Conservation (phyloP, 768 basidiomycete genomes). For the Astraeus odoratus region DNA sequence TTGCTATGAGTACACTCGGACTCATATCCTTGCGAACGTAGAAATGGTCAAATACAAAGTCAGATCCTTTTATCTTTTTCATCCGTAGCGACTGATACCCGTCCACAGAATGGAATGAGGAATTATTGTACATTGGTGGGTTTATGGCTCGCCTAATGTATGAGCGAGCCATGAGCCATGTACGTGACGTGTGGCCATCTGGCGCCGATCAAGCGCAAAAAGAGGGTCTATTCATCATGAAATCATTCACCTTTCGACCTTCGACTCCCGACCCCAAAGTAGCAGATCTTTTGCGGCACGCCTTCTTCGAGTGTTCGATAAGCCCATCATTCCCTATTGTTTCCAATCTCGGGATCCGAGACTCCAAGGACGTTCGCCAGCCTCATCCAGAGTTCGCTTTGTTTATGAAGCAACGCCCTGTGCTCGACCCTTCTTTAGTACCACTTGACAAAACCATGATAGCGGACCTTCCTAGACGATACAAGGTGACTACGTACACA, state of each 20-base stretch:
- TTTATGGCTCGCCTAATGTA: conserved; percentile 77
- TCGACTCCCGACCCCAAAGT: conserved; percentile 82
- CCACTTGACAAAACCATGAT: conserved; percentile 47
- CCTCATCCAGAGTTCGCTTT: conserved; percentile 57
- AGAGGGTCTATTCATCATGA: conserved; percentile 60
- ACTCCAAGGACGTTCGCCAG: conserved; percentile 61
- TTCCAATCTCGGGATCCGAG: conserved; percentile 66
- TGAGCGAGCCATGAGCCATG: conserved; percentile 63
- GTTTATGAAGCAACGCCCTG: conserved; percentile 71
- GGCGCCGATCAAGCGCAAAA: not conserved
- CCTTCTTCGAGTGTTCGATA: conserved; percentile 64
- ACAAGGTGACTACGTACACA: conserved; percentile 61
- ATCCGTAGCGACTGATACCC: not conserved
- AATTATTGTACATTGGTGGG: conserved; percentile 78
- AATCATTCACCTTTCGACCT: conserved; percentile 80
- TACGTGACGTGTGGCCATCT: conserved; percentile 33
- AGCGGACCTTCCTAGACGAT: conserved; percentile 47
- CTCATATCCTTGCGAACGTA: conserved; percentile 19
- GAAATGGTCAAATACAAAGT: conserved; percentile 82
- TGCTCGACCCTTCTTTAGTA: conserved; percentile 32
- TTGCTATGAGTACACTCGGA: not conserved
- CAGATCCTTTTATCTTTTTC: conserved; percentile 15
- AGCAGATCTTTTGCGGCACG: conserved; percentile 54
- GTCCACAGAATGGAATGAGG: conserved; percentile 76
- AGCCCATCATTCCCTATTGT: conserved; percentile 57